Base-by-base conservation (phyloP, 2,329 filamentous ascomycete species). In the Fusarium secorum region DNA sequence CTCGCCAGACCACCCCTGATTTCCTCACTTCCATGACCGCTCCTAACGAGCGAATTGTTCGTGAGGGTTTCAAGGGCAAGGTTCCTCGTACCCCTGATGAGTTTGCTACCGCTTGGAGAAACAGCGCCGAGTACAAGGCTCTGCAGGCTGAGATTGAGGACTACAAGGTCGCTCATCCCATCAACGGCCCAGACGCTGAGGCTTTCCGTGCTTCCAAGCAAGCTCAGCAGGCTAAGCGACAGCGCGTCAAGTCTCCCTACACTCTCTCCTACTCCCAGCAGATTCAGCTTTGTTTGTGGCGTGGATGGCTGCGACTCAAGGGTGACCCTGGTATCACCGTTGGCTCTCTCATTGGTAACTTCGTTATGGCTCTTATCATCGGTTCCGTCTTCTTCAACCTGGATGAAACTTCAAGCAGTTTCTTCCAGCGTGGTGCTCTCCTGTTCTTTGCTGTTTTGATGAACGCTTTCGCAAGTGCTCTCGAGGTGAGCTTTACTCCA, bases 391-490 rank as follows among this genome's bases (percentile, higher is more conserved):
- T 96, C 81, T 97, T 88, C 84, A 91, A 97, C 78, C 81, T 97
- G 39, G 79, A 87, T 32, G 76, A 85, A 2, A 85, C 84, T n/a
- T 91, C 93, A 1, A 77, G 80, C 22, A 93, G 90, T 76, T 97
- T 97, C 84, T 97, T 90, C 83, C 87, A 89, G 75, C 89, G 94
- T 67, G 93, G 92, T 71, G 90, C 92, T 46, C 85, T 97, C 28
- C 84, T 97, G 56, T 97, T 97, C 88, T 96, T 97, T 78, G 93
- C 93, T 73, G 90, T 94, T 76, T 84, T 97, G 66, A 90, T 96
- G 84, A 97, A 96, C 79, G 93, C 93, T 49, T 96, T 97, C 76
- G 87, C 90, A 68, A 92, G 89, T 78, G 91, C 92, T 60, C 86
- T 96, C 41, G 93, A 96, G 80, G 87, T 89, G 74, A 71, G 82